A percentile compares a stretch with the other conserved stretches of the same genome.
These are phyloP conservation scores for Saccharum hybrid DNA, from an alignment of 202 grass and related monocot genomes.

Conservation along the genomic window DNA sequence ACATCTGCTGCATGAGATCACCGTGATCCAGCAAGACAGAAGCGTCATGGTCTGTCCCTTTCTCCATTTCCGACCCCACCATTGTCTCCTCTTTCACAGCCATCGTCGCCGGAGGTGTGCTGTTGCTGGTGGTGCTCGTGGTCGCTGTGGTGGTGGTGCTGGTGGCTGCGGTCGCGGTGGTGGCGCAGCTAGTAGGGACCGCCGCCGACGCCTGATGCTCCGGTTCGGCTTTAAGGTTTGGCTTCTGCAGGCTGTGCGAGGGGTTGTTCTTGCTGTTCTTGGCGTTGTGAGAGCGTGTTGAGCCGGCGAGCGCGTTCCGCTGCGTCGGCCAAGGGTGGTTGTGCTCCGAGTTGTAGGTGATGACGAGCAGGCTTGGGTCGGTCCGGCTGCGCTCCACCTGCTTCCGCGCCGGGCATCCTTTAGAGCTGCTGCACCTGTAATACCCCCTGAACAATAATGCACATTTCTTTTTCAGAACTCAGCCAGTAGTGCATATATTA, in stretches of 20 bases:
- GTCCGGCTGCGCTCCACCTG: constrained; percentile 96
- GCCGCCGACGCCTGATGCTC: constrained; percentile 21
- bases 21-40: constrained; percentile 33
- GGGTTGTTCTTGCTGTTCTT: constrained; percentile 57
- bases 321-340: constrained; percentile 99
- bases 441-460: constrained; percentile 67
- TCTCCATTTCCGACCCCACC: constrained; percentile 47
- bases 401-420: constrained; percentile 95
- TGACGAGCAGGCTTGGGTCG: constrained; percentile 90
- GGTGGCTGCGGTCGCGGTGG: neutral
- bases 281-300: constrained; percentile 59
- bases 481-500: neutral
- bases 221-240: constrained; percentile 52
- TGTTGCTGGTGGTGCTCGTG: constrained; percentile 20
- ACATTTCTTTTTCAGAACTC: neutral
- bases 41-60: constrained; percentile 16
- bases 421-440: constrained; percentile 99
- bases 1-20: constrained; percentile 71
- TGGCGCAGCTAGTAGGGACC: neutral
- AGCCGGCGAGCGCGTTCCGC: constrained; percentile 92
- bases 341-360: constrained; percentile 99
- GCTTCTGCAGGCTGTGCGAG: constrained; percentile 41
- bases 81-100: constrained; percentile 64
- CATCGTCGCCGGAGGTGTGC: neutral
- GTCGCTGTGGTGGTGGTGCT: constrained; percentile 35